phyloP scores from a whole-genome alignment of 192 early-diverging fungal genomes.

The Irineochytrium annulatum region DNA sequence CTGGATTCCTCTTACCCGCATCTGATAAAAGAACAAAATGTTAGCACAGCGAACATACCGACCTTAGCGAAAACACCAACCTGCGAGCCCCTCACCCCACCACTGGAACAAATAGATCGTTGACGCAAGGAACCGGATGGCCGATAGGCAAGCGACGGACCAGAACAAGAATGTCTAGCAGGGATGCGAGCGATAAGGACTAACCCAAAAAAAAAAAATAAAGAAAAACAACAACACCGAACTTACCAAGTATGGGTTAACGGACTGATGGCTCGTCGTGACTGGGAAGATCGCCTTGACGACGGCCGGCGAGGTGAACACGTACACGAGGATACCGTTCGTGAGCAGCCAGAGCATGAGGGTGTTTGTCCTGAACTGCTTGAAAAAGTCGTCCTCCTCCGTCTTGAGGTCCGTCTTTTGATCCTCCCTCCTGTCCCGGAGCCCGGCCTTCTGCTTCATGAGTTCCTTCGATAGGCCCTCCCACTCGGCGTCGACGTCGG shows the following conservation, averaged over 20 bases:
- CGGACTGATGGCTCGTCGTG: neutral
- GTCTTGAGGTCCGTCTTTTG: conserved; percentile 25
- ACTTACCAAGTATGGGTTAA: conserved; percentile 49
- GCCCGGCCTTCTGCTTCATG: conserved; percentile 26
- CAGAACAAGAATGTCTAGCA: conserved; percentile 46
- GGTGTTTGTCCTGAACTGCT: conserved; percentile 47
- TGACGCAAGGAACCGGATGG: conserved; percentile 27
- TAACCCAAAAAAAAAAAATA: too few relatives aligned
- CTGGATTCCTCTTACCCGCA: neutral
- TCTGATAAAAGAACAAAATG: neutral
- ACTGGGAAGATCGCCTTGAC: conserved; percentile 25
- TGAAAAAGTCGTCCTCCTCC: conserved; percentile 46
- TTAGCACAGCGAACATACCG: neutral
- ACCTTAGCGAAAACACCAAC: neutral
- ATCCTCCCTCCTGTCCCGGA: conserved; percentile 53
- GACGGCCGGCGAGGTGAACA: conserved; percentile 36
- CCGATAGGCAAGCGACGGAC: conserved; percentile 31
- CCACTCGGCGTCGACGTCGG: conserved; percentile 63
- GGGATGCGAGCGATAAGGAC: too few relatives aligned
- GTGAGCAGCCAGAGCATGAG: conserved; percentile 44
- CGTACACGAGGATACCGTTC: conserved; percentile 38
- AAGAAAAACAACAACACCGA: too few relatives aligned
- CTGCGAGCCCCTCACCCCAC: conserved; percentile 23
- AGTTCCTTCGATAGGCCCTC: conserved; percentile 52
- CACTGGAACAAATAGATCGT: conserved; percentile 25